phyloP scores from a whole-genome alignment of 225 moss, liverwort and hornwort genomes.

The Bryoerythrophyllum caledonicum region DNA sequence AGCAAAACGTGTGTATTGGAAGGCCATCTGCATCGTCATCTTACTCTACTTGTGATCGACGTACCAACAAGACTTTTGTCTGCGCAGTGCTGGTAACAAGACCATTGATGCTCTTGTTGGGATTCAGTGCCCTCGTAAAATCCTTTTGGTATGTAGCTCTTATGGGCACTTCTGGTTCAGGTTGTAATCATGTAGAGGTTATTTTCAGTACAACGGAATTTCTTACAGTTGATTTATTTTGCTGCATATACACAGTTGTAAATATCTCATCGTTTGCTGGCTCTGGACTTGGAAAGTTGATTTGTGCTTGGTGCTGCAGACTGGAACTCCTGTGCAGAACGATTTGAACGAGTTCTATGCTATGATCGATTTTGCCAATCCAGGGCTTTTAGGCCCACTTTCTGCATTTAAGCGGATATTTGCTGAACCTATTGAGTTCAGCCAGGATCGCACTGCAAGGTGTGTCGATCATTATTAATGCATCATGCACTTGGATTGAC shows the following conservation, averaged over 20 bases:
- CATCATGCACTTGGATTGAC: conserved; percentile 23
- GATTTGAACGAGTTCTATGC: conserved; percentile 91
- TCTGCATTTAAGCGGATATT: conserved; percentile 70
- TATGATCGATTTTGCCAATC: conserved; percentile 89
- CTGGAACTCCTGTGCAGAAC: conserved; percentile 89
- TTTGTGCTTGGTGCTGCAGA: conserved; percentile 47
- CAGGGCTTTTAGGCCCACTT: conserved; percentile 75
- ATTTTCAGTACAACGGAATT: background rate
- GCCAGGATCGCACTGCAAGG: conserved; percentile 88
- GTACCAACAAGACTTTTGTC: conserved; percentile 10
- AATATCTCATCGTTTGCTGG: conserved; percentile 9
- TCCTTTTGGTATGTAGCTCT: conserved; percentile 62
- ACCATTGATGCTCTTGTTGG: conserved; percentile 77
- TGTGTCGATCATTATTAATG: conserved; percentile 21
- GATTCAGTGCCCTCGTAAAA: conserved; percentile 65
- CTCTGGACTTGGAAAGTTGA: conserved; percentile 14
- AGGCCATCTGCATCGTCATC: background rate
- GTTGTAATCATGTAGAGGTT: background rate
- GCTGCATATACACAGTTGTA: background rate
- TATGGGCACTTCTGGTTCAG: background rate
- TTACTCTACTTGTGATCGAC: conserved; percentile 12
- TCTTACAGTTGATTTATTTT: background rate
- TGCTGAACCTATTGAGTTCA: conserved; percentile 79
- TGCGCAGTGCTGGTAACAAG: conserved; percentile 86
- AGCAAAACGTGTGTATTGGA: background rate